A percentile compares a stretch with the other conserved stretches of the same genome.
These are phyloP conservation scores for Fragilariopsis cylindrus DNA, from an alignment of 108 stramenopile genomes.

Conservation along the genomic window DNA sequence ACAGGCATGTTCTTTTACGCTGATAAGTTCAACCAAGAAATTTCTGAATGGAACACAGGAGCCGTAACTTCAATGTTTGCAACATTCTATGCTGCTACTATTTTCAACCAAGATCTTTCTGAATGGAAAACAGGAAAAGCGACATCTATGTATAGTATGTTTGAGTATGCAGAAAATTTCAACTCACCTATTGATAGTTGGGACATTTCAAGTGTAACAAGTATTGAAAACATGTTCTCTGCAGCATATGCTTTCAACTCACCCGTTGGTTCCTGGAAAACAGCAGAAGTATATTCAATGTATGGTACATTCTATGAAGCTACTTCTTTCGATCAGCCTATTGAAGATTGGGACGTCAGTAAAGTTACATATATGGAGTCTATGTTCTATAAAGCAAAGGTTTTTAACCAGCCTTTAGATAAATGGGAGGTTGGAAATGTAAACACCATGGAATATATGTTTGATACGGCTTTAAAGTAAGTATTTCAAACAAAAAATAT, in stretches of 20 bases:
- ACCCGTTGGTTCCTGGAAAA: conserved; percentile 23
- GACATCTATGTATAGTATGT: conserved; percentile 24
- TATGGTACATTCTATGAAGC: no score
- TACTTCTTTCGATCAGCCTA: no score
- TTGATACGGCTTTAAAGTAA: no score
- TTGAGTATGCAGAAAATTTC: conserved; percentile 24
- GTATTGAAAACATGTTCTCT: conserved; percentile 20
- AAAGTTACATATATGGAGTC: no score
- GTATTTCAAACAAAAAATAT: no score
- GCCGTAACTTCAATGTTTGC: conserved; percentile 18
- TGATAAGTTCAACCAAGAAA: background rate
- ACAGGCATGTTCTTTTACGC: conserved; percentile 19
- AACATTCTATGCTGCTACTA: conserved; percentile 14
- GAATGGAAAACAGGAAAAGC: conserved; percentile 21
- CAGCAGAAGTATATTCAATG: background rate
- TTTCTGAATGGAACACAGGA: background rate
- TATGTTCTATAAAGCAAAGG: no score
- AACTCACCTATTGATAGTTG: conserved; percentile 9
- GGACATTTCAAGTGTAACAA: conserved; percentile 12
- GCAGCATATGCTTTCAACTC: conserved; percentile 16
- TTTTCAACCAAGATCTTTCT: conserved; percentile 30
- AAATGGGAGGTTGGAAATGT: background rate
- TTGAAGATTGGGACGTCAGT: no score
- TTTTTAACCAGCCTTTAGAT: background rate
- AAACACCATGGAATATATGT: no score